These are phyloP conservation scores for Dendrobium officinale DNA, from an alignment of 106 monocot species.

Conservation along the genomic window DNA sequence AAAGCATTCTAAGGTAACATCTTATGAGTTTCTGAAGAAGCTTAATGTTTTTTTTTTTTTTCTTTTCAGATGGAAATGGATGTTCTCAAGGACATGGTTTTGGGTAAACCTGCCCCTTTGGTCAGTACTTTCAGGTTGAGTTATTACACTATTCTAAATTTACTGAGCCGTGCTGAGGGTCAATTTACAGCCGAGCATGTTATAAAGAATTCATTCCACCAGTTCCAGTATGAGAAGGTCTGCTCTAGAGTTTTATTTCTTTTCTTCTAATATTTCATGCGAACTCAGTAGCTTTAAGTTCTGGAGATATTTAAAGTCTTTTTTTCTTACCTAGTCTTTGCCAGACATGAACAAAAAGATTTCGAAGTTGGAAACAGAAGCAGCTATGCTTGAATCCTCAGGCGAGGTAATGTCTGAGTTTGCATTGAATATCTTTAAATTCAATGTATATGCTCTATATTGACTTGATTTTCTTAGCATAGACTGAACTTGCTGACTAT, in stretches of 20 bases:
- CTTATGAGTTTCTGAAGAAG: neutral
- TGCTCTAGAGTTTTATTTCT: neutral
- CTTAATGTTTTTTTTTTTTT: neutral
- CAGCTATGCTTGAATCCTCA: slow-evolving; percentile 80
- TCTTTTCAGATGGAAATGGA: slow-evolving; percentile 88
- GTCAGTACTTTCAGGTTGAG: slow-evolving; percentile 98
- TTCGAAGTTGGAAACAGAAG: slow-evolving; percentile 75
- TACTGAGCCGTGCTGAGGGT: slow-evolving; percentile 96
- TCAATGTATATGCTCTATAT: neutral
- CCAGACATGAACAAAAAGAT: slow-evolving; percentile 68
- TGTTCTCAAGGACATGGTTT: slow-evolving; percentile 81
- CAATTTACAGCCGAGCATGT: slow-evolving; percentile 99
- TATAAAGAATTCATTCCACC: slow-evolving; percentile 96
- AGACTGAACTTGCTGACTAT: slow-evolving; percentile 83
- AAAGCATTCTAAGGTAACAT: neutral
- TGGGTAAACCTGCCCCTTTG: slow-evolving; percentile 95
- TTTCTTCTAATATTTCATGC: slow-evolving; percentile 1
- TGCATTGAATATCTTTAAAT: neutral
- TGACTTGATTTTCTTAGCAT: slow-evolving; percentile 5
- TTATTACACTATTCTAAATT: slow-evolving; percentile 91
- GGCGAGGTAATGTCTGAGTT: slow-evolving; percentile 54
- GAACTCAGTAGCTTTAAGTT: neutral
- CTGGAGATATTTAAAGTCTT: neutral
- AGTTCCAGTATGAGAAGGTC: slow-evolving; percentile 99
- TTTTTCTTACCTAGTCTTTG: slow-evolving; percentile 48